A percentile compares a stretch with the other conserved stretches of the same genome.
Evolutionary conservation across 2,329 filamentous ascomycete genomes (phyloP).

Genomic region (Ophiostoma tasmaniense): DNA sequence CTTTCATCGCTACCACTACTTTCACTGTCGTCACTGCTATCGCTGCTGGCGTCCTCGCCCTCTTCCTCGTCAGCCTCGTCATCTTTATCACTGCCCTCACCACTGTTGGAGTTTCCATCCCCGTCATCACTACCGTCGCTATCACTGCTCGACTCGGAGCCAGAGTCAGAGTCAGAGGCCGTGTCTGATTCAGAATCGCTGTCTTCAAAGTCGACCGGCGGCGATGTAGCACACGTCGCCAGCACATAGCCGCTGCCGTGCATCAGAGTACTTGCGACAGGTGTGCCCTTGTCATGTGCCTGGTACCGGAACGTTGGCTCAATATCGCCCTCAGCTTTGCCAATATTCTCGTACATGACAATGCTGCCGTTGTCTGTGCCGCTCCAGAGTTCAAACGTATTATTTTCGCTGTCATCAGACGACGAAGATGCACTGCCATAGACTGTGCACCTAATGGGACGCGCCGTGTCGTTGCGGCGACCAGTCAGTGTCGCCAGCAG

Average conservation of each 20-base stretch:
- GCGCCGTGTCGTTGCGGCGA: conserved; percentile 44
- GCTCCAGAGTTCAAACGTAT: conserved; percentile 53
- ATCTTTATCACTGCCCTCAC: not conserved
- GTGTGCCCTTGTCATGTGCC: conserved; percentile 34
- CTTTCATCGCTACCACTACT: not conserved
- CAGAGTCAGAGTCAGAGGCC: not conserved
- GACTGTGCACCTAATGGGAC: conserved; percentile 47
- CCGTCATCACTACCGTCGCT: not conserved
- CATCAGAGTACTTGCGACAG: conserved; percentile 40
- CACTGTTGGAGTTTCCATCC: not conserved
- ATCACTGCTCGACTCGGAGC: conserved; percentile 1
- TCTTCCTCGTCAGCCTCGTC: not conserved
- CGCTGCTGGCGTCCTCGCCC: not conserved
- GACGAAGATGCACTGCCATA: conserved; percentile 31
- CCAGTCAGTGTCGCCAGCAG: conserved; percentile 48
- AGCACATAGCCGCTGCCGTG: conserved; percentile 48
- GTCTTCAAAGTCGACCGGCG: conserved; percentile 21
- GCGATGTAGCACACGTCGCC: conserved; percentile 49
- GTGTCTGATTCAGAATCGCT: not conserved
- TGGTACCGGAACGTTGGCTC: conserved; percentile 43
- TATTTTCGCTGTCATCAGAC: conserved; percentile 14
- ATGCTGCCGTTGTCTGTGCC: conserved; percentile 47
- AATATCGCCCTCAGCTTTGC: conserved; percentile 36
- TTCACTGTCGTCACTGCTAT: conserved; percentile 22
- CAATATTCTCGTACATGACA: conserved; percentile 51